These are phyloP conservation scores for Trypanosoma congolense DNA, from an alignment of 208 protist species.

Conservation along the genomic window DNA sequence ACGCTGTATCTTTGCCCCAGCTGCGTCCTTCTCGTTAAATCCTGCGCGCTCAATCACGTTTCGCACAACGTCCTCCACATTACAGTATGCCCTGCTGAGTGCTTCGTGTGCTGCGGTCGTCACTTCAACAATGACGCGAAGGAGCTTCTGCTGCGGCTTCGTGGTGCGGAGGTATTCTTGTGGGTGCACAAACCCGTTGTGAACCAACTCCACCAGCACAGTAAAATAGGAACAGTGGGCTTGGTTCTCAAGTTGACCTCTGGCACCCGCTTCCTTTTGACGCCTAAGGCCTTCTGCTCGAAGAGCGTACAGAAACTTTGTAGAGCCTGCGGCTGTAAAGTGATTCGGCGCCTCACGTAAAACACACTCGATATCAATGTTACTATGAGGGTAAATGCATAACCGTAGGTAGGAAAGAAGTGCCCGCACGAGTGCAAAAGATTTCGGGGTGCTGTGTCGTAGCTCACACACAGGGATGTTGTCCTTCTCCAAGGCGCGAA, in stretches of 20 bases:
- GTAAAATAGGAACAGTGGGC: slow-evolving; percentile 44
- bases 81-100: slow-evolving; percentile 32
- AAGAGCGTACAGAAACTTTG: slow-evolving; percentile 46
- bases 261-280: slow-evolving; percentile 12
- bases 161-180: slow-evolving; percentile 31
- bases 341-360: slow-evolving; percentile 36
- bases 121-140: slow-evolving; percentile 36
- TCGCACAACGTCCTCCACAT: slow-evolving; percentile 41
- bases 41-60: slow-evolving; percentile 36
- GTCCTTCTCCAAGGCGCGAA: slow-evolving; percentile 31
- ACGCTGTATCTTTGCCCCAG: slow-evolving; percentile 11
- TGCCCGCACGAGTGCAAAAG: slow-evolving; percentile 28
- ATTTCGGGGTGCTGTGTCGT: slow-evolving; percentile 26
- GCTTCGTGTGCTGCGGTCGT: slow-evolving; percentile 30
- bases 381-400: slow-evolving; percentile 44
- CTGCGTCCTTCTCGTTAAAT: slow-evolving; percentile 31
- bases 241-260: slow-evolving; percentile 17
- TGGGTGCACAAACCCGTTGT: slow-evolving; percentile 37
- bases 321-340: slow-evolving; percentile 23
- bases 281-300: slow-evolving; percentile 33
- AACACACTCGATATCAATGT: slow-evolving; percentile 55
- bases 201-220: slow-evolving; percentile 45
- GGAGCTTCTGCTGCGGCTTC: slow-evolving; percentile 35
- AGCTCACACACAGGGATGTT: slow-evolving; percentile 54
- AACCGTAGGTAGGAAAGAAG: slow-evolving; percentile 61